These are phyloP conservation scores for Phytophthora cryptogea DNA, from an alignment of 352 stramenopile species.

Conservation along the genomic window DNA sequence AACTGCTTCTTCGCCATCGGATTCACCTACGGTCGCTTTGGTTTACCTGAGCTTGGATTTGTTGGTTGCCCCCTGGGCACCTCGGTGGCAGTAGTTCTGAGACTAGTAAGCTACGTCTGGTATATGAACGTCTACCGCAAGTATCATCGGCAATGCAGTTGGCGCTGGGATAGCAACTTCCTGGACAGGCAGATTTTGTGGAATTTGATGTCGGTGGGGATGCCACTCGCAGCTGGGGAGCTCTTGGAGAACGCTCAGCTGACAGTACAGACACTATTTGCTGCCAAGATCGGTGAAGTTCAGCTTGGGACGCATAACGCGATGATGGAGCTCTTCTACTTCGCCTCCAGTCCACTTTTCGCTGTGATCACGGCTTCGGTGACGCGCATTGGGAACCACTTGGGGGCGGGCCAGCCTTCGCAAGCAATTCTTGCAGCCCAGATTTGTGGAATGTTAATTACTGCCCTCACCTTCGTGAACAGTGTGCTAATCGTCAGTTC, in stretches of 20 bases:
- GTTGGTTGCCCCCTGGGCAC: conserved; percentile 79
- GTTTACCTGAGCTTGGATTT: conserved; percentile 63
- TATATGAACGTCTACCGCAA: conserved; percentile 71
- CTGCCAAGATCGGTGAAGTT: conserved; percentile 65
- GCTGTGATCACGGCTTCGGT: conserved; percentile 68
- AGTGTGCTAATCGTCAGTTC: conserved; percentile 50
- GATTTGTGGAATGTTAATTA: conserved; percentile 53
- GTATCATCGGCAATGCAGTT: conserved; percentile 49
- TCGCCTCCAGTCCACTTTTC: conserved; percentile 76
- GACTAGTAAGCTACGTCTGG: conserved; percentile 52
- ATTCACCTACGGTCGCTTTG: conserved; percentile 67
- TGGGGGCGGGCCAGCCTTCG: conserved; percentile 49
- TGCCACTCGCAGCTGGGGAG: conserved; percentile 58
- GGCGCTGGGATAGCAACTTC: conserved; percentile 51
- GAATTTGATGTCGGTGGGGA: conserved; percentile 51
- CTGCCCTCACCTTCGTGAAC: conserved; percentile 46
- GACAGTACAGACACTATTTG: conserved; percentile 75
- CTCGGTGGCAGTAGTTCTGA: conserved; percentile 48
- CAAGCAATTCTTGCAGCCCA: conserved; percentile 56
- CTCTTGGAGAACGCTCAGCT: conserved; percentile 83
- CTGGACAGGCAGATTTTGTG: conserved; percentile 44
- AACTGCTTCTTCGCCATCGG: conserved; percentile 61
- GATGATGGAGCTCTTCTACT: conserved; percentile 89
- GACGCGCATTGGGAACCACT: conserved; percentile 66
- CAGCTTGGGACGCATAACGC: conserved; percentile 79